phyloP scores from a whole-genome alignment of 2,329 filamentous ascomycete genomes.

The Hysterium pulicare region DNA sequence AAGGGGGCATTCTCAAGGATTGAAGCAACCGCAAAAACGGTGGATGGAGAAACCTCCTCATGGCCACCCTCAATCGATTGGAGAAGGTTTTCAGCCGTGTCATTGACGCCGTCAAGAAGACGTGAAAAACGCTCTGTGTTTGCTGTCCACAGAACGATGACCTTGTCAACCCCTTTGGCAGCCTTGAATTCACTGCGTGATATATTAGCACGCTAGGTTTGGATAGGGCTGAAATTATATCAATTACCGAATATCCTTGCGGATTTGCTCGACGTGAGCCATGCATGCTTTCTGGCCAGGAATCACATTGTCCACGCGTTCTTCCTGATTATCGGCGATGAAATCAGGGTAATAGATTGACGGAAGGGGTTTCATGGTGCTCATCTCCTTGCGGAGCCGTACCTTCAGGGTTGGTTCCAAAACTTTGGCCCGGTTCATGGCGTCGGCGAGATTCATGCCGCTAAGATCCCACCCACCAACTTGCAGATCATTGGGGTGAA shows the following conservation, averaged over 20 bases:
- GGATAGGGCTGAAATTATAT: not conserved
- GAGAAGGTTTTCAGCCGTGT: constrained; percentile 91
- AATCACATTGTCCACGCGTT: constrained; percentile 87
- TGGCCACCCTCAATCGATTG: constrained; percentile 83
- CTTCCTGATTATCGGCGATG: constrained; percentile 97
- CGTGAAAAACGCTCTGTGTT: constrained; percentile 98
- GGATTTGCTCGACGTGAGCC: constrained; percentile 89
- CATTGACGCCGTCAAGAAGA: constrained; percentile 82
- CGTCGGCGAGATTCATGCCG: constrained; percentile 77
- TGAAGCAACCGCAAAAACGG: constrained; percentile 89
- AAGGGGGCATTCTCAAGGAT: constrained; percentile 89
- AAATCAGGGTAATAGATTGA: constrained; percentile 99
- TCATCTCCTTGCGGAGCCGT: constrained; percentile 90
- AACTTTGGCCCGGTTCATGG: constrained; percentile 94
- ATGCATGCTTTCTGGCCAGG: constrained; percentile 77
- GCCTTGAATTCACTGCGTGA: constrained; percentile 78
- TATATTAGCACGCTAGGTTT: constrained; percentile 2
- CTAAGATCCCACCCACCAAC: constrained; percentile 98
- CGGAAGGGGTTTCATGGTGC: constrained; percentile 79
- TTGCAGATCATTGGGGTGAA: constrained; percentile 92
- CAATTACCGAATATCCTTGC: constrained; percentile 78
- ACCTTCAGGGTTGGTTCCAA: constrained; percentile 92
- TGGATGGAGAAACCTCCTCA: constrained; percentile 89
- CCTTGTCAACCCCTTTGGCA: constrained; percentile 80
- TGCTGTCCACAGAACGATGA: constrained; percentile 97